phyloP scores from a whole-genome alignment of 164 flowering plant species.

The Paratinospora sagittata region DNA sequence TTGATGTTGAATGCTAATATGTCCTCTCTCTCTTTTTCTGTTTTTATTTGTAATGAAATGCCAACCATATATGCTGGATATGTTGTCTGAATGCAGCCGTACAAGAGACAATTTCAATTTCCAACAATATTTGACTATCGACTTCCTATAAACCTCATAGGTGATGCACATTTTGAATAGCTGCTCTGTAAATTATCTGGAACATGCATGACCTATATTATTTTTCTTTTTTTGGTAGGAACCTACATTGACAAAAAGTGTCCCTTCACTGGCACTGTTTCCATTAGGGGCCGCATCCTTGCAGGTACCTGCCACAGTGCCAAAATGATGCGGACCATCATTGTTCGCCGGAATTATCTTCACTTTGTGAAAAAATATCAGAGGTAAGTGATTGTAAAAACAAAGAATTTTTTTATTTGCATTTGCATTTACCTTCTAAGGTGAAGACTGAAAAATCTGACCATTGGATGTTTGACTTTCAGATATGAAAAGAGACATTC shows the following conservation, averaged over 20 bases:
- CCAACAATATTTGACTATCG: too few species aligned
- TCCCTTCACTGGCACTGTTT: conserved; percentile 49
- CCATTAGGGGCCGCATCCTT: conserved; percentile 52
- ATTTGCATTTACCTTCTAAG: neutral
- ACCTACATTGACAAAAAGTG: conserved; percentile 53
- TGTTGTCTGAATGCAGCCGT: too few species aligned
- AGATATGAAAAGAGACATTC: conserved; percentile 57
- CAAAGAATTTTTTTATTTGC: neutral
- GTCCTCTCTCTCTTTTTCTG: too few species aligned
- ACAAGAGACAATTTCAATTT: too few species aligned
- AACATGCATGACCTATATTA: neutral
- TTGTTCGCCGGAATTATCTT: conserved; percentile 47
- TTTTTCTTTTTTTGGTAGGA: conserved; percentile 21
- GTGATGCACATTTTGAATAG: neutral
- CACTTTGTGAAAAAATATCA: conserved; percentile 53
- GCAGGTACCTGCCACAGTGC: conserved; percentile 60
- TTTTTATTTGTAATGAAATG: too few species aligned
- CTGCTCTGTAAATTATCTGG: neutral
- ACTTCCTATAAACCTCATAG: neutral
- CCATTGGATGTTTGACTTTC: neutral
- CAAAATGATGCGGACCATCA: conserved; percentile 50
- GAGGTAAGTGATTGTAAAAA: conserved; percentile 23
- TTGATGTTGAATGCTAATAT: too few species aligned
- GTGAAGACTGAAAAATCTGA: neutral
- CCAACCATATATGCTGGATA: too few species aligned